A percentile compares a stretch with the other conserved stretches of the same genome.
Evolutionary conservation across 495 filamentous ascomycete species (phyloP).

Genomic region (Xylaria cubensis): DNA sequence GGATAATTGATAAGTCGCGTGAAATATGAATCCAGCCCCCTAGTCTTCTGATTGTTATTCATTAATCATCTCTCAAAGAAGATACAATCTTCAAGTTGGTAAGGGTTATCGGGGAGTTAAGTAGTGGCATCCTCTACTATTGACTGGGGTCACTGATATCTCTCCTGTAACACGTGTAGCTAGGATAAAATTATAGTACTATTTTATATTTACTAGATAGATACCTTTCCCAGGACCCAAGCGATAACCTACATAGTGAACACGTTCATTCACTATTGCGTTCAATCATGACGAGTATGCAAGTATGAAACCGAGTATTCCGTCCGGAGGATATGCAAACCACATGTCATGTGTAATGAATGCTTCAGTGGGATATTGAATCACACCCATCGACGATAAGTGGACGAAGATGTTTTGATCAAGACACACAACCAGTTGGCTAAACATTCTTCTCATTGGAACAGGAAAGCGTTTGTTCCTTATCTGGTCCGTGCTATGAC

Average conservation of each 20-base stretch:
- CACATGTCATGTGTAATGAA: background rate
- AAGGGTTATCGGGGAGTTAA: background rate
- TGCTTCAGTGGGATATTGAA: background rate
- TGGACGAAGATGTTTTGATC: background rate
- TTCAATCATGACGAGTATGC: background rate
- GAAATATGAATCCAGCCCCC: background rate
- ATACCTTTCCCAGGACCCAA: background rate
- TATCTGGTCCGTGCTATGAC: background rate
- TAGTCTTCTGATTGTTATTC: background rate
- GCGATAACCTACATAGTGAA: background rate
- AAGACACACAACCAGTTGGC: background rate
- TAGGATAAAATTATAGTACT: background rate
- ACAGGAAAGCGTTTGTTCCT: background rate
- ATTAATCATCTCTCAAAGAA: background rate
- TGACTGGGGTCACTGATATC: constrained; percentile 2
- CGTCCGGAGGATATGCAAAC: background rate
- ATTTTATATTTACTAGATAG: background rate
- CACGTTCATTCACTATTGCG: background rate
- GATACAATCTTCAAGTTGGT: background rate
- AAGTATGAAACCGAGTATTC: background rate
- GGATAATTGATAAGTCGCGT: background rate
- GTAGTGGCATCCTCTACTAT: constrained; percentile 11
- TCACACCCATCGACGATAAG: background rate
- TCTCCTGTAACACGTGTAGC: background rate
- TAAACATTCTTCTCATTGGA: constrained; percentile 3